phyloP scores from a whole-genome alignment of 805 yeast species.

The Kodamaea lidongshanica region DNA sequence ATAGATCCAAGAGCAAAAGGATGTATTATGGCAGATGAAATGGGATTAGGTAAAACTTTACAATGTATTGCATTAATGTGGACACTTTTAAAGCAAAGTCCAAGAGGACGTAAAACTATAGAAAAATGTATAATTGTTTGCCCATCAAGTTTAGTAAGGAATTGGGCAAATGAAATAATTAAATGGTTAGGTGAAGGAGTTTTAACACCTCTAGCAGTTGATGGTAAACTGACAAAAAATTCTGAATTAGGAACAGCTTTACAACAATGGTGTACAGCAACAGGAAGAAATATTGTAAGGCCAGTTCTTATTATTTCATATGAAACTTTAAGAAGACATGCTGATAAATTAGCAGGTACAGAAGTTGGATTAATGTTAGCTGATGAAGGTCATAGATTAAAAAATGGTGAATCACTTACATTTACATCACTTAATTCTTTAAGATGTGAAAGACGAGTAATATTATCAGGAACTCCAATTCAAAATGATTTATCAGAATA shows the following conservation, averaged over 20 bases:
- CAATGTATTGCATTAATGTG: constrained; percentile 89
- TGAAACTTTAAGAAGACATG: constrained; percentile 86
- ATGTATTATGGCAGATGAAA: constrained; percentile 97
- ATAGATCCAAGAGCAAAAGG: constrained; percentile 82
- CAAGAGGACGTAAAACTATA: constrained; percentile 75
- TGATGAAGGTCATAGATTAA: constrained; percentile 40
- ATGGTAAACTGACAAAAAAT: constrained; percentile 78
- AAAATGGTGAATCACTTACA: constrained; percentile 83
- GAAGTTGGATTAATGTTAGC: constrained; percentile 81
- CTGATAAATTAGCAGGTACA: constrained; percentile 62
- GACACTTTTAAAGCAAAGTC: constrained; percentile 86
- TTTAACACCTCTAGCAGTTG: constrained; percentile 81
- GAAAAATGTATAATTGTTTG: constrained; percentile 90
- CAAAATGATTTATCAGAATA: constrained; percentile 94
- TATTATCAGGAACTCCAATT: constrained; percentile 93
- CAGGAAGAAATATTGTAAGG: constrained; percentile 81
- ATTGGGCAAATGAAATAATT: constrained; percentile 94
- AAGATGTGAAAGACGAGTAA: constrained; percentile 81
- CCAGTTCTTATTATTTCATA: constrained; percentile 93
- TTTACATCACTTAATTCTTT: constrained; percentile 82
- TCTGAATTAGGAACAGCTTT: constrained; percentile 63
- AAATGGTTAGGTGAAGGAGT: constrained; percentile 96
- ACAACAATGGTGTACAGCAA: constrained; percentile 79
- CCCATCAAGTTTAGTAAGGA: constrained; percentile 87
- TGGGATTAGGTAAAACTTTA: constrained; percentile 90